Evolutionary conservation across 306 rosid species (phyloP).

Genomic region (Senna siamea): DNA sequence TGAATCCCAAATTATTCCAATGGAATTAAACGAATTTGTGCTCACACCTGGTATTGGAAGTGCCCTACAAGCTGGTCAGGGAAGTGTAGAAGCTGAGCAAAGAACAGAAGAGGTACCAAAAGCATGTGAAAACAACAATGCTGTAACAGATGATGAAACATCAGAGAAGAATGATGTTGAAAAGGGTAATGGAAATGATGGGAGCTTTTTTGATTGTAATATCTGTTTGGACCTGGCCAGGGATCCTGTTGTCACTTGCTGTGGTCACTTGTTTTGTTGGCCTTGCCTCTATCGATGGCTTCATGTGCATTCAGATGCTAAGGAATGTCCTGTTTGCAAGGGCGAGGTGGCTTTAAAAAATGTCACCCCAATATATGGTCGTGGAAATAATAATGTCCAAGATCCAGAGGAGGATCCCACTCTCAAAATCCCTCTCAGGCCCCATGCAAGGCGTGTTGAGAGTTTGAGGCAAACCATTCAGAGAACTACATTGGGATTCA

Average conservation of each 20-base stretch:
- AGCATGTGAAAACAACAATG: conserved; percentile 53
- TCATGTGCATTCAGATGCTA: conserved; percentile 82
- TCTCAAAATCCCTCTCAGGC: conserved; percentile 78
- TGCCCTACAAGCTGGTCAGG: conserved; percentile 57
- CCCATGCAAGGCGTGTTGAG: conserved; percentile 85
- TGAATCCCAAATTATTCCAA: conserved; percentile 39
- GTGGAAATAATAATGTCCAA: conserved; percentile 51
- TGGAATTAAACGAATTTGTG: conserved; percentile 55
- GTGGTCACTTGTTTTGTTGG: conserved; percentile 98
- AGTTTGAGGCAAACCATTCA: conserved; percentile 84
- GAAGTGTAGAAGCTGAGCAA: conserved; percentile 57
- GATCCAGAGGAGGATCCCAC: conserved; percentile 67
- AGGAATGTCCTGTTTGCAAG: conserved; percentile 95
- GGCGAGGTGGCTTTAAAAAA: conserved; percentile 78
- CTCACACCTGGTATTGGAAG: conserved; percentile 48
- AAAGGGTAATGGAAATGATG: conserved; percentile 56
- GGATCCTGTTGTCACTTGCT: conserved; percentile 95
- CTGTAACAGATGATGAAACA: conserved; percentile 47
- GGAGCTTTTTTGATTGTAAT: conserved; percentile 73
- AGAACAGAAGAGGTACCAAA: conserved; percentile 49
- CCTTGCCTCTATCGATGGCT: conserved; percentile 90
- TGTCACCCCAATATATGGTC: conserved; percentile 93
- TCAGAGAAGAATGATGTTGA: conserved; percentile 52
- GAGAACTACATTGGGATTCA: conserved; percentile 63
- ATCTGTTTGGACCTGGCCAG: conserved; percentile 76